Percentiles rank a stretch among this genome's conserved stretches.
Evolutionary conservation across 768 basidiomycete species (phyloP).

Genomic region (Boletus rubropictus): DNA sequence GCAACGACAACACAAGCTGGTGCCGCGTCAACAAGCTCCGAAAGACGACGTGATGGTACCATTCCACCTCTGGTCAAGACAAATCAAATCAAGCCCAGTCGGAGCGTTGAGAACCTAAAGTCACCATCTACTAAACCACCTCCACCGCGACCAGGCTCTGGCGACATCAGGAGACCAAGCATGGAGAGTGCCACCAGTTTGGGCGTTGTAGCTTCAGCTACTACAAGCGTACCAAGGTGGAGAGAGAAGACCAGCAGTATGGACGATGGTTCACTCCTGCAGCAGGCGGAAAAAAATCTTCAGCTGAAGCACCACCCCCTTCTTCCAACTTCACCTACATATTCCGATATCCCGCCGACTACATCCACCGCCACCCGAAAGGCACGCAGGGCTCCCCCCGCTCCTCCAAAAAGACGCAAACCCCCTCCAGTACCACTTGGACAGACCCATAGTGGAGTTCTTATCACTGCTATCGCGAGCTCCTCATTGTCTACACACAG

Average conservation of each 20-base stretch:
- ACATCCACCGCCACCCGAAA: conserved; percentile 21
- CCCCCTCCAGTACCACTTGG: conserved; percentile 63
- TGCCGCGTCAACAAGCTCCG: conserved; percentile 2
- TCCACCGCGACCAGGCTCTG: conserved; percentile 31
- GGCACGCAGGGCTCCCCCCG: conserved; percentile 54
- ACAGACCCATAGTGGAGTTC: conserved; percentile 44
- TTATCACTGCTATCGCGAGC: conserved; percentile 53
- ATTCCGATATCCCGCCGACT: conserved; percentile 15
- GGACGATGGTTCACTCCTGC: conserved; percentile 23
- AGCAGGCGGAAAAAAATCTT: conserved; percentile 14
- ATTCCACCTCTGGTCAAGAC: conserved; percentile 23
- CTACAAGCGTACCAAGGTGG: conserved; percentile 13
- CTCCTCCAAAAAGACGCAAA: conserved; percentile 62
- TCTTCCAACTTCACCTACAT: conserved; percentile 14
- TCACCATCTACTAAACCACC: conserved; percentile 23
- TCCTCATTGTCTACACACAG: conserved; percentile 27
- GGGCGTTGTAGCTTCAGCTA: conserved; percentile 26
- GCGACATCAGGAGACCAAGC: conserved; percentile 38
- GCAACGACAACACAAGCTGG: conserved; percentile 33
- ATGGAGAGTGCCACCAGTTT: conserved; percentile 32
- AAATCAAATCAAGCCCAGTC: conserved; percentile 54
- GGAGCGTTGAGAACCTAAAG: conserved; percentile 60
- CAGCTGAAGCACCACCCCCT: conserved; percentile 16
- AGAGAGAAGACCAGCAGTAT: conserved; percentile 25
- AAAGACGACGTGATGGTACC: conserved; percentile 20